phyloP scores from a whole-genome alignment of 208 protist genomes.

The Chromosphaera perkinsii region DNA sequence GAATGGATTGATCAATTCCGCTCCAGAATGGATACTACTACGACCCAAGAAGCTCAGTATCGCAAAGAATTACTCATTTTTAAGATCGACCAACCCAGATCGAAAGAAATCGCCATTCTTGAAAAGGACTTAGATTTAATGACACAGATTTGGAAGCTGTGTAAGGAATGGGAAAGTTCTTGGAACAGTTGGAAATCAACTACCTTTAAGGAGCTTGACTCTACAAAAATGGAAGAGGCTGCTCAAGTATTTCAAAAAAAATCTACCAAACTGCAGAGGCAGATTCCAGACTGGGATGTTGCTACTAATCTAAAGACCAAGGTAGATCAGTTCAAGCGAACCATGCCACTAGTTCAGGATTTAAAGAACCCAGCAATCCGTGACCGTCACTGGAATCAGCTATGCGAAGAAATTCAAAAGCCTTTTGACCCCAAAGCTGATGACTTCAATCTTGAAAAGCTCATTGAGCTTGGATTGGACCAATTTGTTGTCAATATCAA shows the following conservation, averaged over 20 bases:
- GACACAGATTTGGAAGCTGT: too few species aligned
- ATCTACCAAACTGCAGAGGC: slow-evolving; percentile 60
- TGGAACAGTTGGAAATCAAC: slow-evolving; percentile 75
- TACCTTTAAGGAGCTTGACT: slow-evolving; percentile 73
- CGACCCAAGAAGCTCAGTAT: too few species aligned
- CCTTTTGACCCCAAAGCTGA: slow-evolving; percentile 79
- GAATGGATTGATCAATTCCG: too few species aligned
- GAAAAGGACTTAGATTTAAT: too few species aligned
- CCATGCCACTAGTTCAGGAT: slow-evolving; percentile 88
- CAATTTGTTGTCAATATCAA: slow-evolving; percentile 81
- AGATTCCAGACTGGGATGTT: slow-evolving; percentile 65
- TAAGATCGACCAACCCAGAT: too few species aligned
- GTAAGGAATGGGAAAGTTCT: slow-evolving; percentile 75
- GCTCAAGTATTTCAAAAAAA: slow-evolving; percentile 70
- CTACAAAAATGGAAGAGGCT: slow-evolving; percentile 80
- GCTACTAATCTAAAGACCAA: slow-evolving; percentile 74
- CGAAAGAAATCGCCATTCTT: too few species aligned
- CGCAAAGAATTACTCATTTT: too few species aligned
- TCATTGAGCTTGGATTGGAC: slow-evolving; percentile 86
- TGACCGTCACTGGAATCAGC: slow-evolving; percentile 79
- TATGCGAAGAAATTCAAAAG: slow-evolving; percentile 79
- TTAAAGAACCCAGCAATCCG: slow-evolving; percentile 85
- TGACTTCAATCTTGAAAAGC: slow-evolving; percentile 80
- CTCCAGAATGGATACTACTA: too few species aligned
- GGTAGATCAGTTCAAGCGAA: slow-evolving; percentile 86